A percentile compares a stretch with the other conserved stretches of the same genome.
Evolutionary conservation across 202 grass and related monocot genomes (phyloP).

Genomic region (Brachypodium distachyon): DNA sequence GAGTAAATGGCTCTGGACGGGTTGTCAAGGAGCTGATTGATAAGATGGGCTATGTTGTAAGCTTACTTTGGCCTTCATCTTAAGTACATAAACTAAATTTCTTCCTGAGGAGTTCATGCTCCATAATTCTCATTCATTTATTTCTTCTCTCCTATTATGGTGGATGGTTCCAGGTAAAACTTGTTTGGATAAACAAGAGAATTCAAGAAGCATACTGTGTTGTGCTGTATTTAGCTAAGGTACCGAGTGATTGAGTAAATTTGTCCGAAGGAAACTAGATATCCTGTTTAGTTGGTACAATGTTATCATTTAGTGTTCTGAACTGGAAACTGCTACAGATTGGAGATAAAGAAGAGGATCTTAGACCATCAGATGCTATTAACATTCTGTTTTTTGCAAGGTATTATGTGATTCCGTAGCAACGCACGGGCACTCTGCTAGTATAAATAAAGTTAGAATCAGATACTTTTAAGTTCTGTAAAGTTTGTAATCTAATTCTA

Average conservation of each 20-base stretch:
- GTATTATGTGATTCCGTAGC: too few relatives aligned
- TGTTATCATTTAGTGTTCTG: too few relatives aligned
- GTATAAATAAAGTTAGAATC: too few relatives aligned
- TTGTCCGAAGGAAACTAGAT: background rate
- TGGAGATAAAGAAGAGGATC: slow-evolving; percentile 58
- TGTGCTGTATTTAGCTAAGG: slow-evolving; percentile 63
- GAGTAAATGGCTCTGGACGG: too few relatives aligned
- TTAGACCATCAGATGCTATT: slow-evolving; percentile 83
- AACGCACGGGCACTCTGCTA: too few relatives aligned
- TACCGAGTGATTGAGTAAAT: background rate
- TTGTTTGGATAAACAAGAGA: slow-evolving; percentile 75
- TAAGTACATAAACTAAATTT: background rate
- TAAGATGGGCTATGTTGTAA: slow-evolving; percentile 71
- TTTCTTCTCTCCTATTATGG: background rate
- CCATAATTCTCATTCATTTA: background rate
- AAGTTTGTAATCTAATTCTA: too few relatives aligned
- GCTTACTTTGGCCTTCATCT: background rate
- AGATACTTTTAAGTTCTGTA: too few relatives aligned
- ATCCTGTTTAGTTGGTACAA: background rate
- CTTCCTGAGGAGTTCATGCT: background rate
- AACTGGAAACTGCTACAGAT: slow-evolving; percentile 27
- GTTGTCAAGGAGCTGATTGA: too few relatives aligned
- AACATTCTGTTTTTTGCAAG: slow-evolving; percentile 95
- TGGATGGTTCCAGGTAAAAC: too few relatives aligned
- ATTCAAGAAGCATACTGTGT: slow-evolving; percentile 82